Conservation (phyloP, 2,329 filamentous ascomycete species). For the Cyphellophora attinorum region DNA sequence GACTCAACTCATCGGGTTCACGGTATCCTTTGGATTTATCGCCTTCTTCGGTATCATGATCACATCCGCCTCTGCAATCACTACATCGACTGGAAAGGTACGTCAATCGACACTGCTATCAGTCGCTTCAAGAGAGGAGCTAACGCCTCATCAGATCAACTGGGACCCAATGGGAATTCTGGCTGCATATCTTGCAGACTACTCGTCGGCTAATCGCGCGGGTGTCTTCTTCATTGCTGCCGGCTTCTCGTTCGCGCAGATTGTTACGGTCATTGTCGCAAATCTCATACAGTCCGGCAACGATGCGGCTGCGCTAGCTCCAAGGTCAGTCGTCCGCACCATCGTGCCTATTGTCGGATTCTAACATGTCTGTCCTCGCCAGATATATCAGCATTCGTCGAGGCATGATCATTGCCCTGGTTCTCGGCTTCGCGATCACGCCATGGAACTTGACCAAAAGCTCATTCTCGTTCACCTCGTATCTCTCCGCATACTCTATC, state of each 20-base stretch:
- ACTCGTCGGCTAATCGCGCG: slow-evolving; percentile 44
- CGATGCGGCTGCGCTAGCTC: slow-evolving; percentile 73
- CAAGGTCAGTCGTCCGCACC: no score
- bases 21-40: no score
- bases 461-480: slow-evolving; percentile 10
- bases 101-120: no score
- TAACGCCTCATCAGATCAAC: no score
- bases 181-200: slow-evolving; percentile 58
- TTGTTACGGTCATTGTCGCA: slow-evolving; percentile 79
- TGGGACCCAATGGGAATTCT: slow-evolving; percentile 66
- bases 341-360: no score
- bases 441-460: slow-evolving; percentile 14
- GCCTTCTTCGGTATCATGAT: no score
- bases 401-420: slow-evolving; percentile 45
- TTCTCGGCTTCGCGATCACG: slow-evolving; percentile 21
- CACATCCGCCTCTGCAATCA: no score
- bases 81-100: no score
- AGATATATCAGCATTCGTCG: slow-evolving; percentile 79
- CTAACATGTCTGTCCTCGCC: no score
- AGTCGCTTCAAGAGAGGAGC: no score
- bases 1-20: no score
- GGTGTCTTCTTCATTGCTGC: slow-evolving; percentile 64
- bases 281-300: slow-evolving; percentile 78
- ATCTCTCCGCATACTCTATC: slow-evolving; percentile 18
- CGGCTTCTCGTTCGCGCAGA: slow-evolving; percentile 67